A percentile compares a stretch with the other conserved stretches of the same genome.
These are phyloP conservation scores for Eustoma russellianum DNA, from an alignment of 257 asterid species.

Conservation along the genomic window DNA sequence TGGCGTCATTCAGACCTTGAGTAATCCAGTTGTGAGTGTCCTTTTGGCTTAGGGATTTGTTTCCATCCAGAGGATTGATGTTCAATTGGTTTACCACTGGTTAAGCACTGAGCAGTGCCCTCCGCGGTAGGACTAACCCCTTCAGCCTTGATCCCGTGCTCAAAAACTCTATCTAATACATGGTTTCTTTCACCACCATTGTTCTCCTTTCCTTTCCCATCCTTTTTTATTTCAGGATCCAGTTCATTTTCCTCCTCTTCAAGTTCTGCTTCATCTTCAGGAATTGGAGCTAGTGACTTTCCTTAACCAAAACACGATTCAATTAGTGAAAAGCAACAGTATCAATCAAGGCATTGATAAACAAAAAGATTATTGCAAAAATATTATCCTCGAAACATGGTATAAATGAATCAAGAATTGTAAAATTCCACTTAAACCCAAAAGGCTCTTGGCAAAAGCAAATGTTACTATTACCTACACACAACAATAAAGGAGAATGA, in stretches of 20 bases:
- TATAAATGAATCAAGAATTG: too few relatives aligned
- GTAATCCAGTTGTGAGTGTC: constrained; percentile 89
- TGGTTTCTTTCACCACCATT: constrained; percentile 21
- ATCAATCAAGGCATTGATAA: constrained; percentile 1
- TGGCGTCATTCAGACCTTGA: constrained; percentile 41
- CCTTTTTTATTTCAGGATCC: neutral
- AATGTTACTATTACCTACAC: too few relatives aligned
- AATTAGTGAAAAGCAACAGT: constrained; percentile 15
- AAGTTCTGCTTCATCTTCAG: constrained; percentile 81
- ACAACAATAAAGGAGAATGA: too few relatives aligned
- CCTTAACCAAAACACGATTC: constrained; percentile 55
- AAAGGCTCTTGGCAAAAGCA: too few relatives aligned
- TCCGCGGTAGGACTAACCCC: constrained; percentile 17
- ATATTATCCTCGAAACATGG: too few relatives aligned
- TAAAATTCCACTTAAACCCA: too few relatives aligned
- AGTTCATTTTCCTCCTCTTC: constrained; percentile 51
- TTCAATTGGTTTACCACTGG: constrained; percentile 17
- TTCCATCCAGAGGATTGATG: constrained; percentile 54
- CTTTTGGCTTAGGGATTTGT: constrained; percentile 78
- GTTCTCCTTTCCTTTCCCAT: constrained; percentile 17
- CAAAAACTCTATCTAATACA: constrained; percentile 10
- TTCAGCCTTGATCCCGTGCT: constrained; percentile 10
- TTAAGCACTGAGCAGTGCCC: constrained; percentile 13
- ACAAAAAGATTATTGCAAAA: constrained; percentile 1
- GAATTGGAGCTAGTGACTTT: constrained; percentile 97